Base-by-base conservation (phyloP, 192 early-diverging fungal species). In the Dimargaris xerosporica region DNA sequence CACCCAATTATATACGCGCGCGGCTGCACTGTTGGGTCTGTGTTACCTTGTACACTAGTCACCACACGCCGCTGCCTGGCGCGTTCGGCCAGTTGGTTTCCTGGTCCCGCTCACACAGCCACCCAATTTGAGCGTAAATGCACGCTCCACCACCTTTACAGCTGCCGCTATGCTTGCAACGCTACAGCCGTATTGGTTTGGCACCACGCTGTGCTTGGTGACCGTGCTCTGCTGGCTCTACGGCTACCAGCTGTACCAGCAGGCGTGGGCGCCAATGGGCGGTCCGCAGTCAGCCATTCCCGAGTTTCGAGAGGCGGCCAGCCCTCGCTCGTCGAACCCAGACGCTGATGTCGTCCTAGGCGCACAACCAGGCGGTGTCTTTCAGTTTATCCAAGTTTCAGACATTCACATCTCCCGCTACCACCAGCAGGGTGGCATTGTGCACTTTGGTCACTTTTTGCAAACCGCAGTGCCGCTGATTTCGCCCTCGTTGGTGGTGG, bases 391-490 rank as follows among this genome's bases (percentile, higher is more conserved):
- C 28, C 84, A 89, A 69, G 86, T 91, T 17, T 85, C 92, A 0
- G 92, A 94, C 67, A 41, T 94, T 13, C 92, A 94, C 69, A 87
- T 94, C 46, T 91, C 89, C 63, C 80, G 80, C 31, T 87, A 73
- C 72, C 66, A 71, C 28, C 68, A 70, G 7, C 62, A 68, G 42
- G 88, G 90, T n/a, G 80, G 83, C 3, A 75, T 86, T 5, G 67
- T 80, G n/a, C 86, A 91, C 61, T 89, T 93, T 63, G 74, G 80
- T 55, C 78, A 85, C 50, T 86, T 88, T 65, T 64, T 93, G 44
- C 70, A 80, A 30, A 80, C 82, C 1, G 84, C 83, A 10, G 70
- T 96, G 17, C 90, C 91, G 19, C 64, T 84, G 31, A 74, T 94
- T 42, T 78, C 83, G 2, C 93, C 93, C 7, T 74, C 79, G 3